Evolutionary conservation across 768 basidiomycete genomes (phyloP).

Genomic region (Amanita pallidorosea): DNA sequence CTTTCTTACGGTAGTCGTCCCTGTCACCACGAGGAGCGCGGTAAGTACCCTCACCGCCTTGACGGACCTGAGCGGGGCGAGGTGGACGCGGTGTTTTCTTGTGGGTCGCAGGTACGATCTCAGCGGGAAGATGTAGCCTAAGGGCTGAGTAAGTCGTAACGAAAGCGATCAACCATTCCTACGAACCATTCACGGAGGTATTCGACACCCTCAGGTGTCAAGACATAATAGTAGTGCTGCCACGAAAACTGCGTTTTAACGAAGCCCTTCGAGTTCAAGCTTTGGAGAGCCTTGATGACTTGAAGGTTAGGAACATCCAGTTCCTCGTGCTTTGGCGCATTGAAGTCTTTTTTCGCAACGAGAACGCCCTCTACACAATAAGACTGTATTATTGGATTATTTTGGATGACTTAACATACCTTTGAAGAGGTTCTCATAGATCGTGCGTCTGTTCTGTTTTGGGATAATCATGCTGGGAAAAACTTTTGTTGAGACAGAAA

Average conservation of each 20-base stretch:
- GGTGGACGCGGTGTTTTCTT: slow-evolving; percentile 89
- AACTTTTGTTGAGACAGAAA: slow-evolving; percentile 22
- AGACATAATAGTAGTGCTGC: slow-evolving; percentile 98
- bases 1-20: slow-evolving; percentile 91
- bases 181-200: slow-evolving; percentile 85
- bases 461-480: slow-evolving; percentile 85
- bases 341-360: slow-evolving; percentile 99
- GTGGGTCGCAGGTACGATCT: slow-evolving; percentile 97
- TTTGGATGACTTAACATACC: slow-evolving; percentile 40
- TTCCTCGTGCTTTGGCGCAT: slow-evolving; percentile 94
- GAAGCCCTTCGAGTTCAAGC: slow-evolving; percentile 63
- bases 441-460: slow-evolving; percentile 88
- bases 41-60: slow-evolving; percentile 64
- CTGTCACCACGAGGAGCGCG: slow-evolving; percentile 83
- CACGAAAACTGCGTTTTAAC: slow-evolving; percentile 99
- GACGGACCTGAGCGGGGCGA: slow-evolving; percentile 68
- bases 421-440: slow-evolving; percentile 99
- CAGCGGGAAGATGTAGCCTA: slow-evolving; percentile 87
- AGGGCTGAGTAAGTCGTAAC: not conserved
- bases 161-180: not conserved
- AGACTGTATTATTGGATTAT: not conserved
- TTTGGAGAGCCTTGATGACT: slow-evolving; percentile 64
- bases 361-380: slow-evolving; percentile 77
- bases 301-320: slow-evolving; percentile 61
- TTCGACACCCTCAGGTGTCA: slow-evolving; percentile 95